These are phyloP conservation scores for Kwoniella sp. DNA, from an alignment of 768 basidiomycete genomes.

Conservation along the genomic window DNA sequence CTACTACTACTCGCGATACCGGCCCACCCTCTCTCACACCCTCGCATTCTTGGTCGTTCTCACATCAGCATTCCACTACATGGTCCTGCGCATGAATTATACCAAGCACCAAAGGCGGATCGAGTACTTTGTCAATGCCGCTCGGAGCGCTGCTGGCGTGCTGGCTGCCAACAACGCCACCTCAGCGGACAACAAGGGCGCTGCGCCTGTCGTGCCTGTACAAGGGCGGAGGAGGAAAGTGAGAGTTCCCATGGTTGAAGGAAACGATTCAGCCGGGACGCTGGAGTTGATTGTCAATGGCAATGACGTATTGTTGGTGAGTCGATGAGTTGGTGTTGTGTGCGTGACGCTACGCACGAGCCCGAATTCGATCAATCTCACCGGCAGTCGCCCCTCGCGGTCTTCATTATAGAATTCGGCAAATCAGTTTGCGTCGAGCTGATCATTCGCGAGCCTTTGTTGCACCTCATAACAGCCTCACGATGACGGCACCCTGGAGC, in stretches of 20 bases:
- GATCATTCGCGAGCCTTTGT: background rate
- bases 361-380: too few relatives aligned
- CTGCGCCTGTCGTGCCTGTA: conserved; percentile 9
- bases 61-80: conserved; percentile 77
- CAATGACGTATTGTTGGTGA: conserved; percentile 53
- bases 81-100: conserved; percentile 78
- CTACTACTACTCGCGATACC: conserved; percentile 94
- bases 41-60: conserved; percentile 73
- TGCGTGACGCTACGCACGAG: too few relatives aligned
- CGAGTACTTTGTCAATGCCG: conserved; percentile 53
- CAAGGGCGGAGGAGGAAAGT: conserved; percentile 48
- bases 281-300: conserved; percentile 52
- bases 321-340: too few relatives aligned
- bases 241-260: conserved; percentile 53
- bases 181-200: conserved; percentile 16
- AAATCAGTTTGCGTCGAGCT: background rate
- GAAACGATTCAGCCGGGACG: conserved; percentile 34
- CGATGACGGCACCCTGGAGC: conserved; percentile 36
- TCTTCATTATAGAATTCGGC: background rate
- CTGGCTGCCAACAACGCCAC: background rate
- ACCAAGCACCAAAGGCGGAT: conserved; percentile 72
- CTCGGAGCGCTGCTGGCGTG: conserved; percentile 30
- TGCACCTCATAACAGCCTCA: too few relatives aligned
- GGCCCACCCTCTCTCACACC: conserved; percentile 86
- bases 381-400: background rate